These are phyloP conservation scores for Spizellomyces sp. DNA, from an alignment of 192 early-diverging fungal species.

Conservation along the genomic window DNA sequence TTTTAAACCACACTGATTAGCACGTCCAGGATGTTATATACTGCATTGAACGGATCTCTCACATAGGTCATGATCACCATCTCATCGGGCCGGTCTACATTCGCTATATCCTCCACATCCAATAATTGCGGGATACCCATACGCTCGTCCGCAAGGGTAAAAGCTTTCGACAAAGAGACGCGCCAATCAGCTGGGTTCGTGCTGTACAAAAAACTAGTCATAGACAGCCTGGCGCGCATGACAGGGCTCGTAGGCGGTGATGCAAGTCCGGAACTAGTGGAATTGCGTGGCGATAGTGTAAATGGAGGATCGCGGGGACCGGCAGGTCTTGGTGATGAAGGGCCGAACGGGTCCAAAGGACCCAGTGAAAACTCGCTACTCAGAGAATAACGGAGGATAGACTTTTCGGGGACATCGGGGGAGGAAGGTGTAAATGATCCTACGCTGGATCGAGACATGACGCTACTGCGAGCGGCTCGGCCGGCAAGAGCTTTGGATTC, in stretches of 20 bases:
- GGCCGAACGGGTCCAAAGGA: neutral
- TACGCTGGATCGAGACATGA: neutral
- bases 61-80: constrained; percentile 39
- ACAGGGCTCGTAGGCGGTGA: neutral
- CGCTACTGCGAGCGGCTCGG: neutral
- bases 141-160: constrained; percentile 30
- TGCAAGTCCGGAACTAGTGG: neutral
- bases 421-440: neutral
- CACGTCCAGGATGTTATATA: neutral
- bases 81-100: constrained; percentile 33
- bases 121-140: constrained; percentile 28
- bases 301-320: neutral
- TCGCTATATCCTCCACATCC: constrained; percentile 33
- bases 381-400: neutral
- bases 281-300: neutral
- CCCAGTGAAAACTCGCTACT: neutral
- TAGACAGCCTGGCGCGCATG: neutral
- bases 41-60: neutral
- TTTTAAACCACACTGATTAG: neutral
- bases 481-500: neutral
- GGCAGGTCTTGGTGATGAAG: neutral
- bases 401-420: neutral
- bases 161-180: constrained; percentile 27
- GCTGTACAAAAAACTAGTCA: neutral
- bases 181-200: constrained; percentile 28